Evolutionary conservation across 2,329 filamentous ascomycete species (phyloP).

Genomic region (Coniochaeta sp.): DNA sequence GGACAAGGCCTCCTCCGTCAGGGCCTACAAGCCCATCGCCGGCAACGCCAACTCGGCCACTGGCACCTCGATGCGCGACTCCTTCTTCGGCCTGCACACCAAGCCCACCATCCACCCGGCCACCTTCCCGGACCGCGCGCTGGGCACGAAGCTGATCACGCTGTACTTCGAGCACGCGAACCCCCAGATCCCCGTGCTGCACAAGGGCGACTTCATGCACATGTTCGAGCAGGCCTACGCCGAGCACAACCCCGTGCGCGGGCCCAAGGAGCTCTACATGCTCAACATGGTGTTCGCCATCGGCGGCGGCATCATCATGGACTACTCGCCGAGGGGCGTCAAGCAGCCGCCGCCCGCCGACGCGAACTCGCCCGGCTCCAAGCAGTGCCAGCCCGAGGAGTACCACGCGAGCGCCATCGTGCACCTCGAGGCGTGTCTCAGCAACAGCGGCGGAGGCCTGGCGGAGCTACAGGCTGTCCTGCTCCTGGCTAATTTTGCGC

Average conservation of each 20-base stretch:
- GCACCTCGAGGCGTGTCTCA: conserved; percentile 81
- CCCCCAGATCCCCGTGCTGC: conserved; percentile 88
- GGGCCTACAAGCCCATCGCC: conserved; percentile 47
- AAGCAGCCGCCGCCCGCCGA: conserved; percentile 1
- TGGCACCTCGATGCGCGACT: conserved; percentile 83
- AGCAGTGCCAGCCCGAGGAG: conserved; percentile 75
- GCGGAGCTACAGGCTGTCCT: conserved; percentile 93
- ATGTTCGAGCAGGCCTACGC: conserved; percentile 79
- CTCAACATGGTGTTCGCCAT: conserved; percentile 97
- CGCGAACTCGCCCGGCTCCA: conserved; percentile 19
- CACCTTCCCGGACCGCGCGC: conserved; percentile 69
- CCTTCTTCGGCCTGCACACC: conserved; percentile 93
- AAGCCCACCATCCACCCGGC: conserved; percentile 82
- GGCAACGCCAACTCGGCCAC: conserved; percentile 37
- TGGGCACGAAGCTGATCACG: conserved; percentile 65
- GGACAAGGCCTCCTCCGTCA: conserved; percentile 55
- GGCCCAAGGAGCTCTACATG: conserved; percentile 80
- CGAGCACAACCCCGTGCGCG: conserved; percentile 57
- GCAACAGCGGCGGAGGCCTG: conserved; percentile 77
- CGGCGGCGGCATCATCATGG: conserved; percentile 86
- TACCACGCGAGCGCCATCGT: conserved; percentile 94
- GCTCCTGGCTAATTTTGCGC: conserved; percentile 81
- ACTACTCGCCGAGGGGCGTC: conserved; percentile 42
- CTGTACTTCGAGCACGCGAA: conserved; percentile 96
- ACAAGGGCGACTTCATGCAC: conserved; percentile 81